phyloP scores from a whole-genome alignment of 2,329 filamentous ascomycete genomes.

The Seiridium unicorne region DNA sequence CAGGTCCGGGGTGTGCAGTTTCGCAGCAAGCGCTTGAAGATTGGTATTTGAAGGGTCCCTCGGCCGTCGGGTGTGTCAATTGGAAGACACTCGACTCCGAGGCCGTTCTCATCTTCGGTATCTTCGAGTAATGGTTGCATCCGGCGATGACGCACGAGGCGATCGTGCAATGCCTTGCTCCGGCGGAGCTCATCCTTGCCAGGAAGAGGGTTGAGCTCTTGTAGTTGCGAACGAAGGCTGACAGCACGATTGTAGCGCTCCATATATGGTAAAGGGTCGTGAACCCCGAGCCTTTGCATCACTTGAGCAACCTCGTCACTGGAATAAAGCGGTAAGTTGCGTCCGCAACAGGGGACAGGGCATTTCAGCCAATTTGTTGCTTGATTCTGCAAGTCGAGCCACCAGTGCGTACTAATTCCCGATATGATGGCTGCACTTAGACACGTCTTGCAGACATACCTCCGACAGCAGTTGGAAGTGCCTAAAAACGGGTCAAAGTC shows the following conservation, averaged over 20 bases:
- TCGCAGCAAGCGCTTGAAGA: slow-evolving; percentile 10
- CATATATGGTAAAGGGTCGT: not conserved
- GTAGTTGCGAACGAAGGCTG: slow-evolving; percentile 6
- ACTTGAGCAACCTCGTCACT: slow-evolving; percentile 3
- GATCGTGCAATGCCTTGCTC: slow-evolving; percentile 10
- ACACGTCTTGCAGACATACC: slow-evolving; percentile 12
- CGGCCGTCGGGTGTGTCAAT: slow-evolving; percentile 8
- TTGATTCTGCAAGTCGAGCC: slow-evolving; percentile 8
- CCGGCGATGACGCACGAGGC: slow-evolving; percentile 7
- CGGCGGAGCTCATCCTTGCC: slow-evolving; percentile 7
- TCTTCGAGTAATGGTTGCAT: slow-evolving; percentile 9
- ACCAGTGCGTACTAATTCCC: slow-evolving; percentile 9
- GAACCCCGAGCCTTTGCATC: slow-evolving; percentile 5
- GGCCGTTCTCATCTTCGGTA: not conserved
- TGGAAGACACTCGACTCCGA: not conserved
- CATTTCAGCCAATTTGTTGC: slow-evolving; percentile 11
- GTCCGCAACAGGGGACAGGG: slow-evolving; percentile 9
- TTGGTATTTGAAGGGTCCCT: slow-evolving; percentile 4
- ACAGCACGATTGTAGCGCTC: slow-evolving; percentile 4
- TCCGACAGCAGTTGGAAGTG: slow-evolving; percentile 9
- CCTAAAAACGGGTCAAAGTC: slow-evolving; percentile 9
- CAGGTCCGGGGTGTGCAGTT: slow-evolving; percentile 3
- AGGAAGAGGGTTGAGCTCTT: slow-evolving; percentile 2
- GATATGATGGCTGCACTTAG: slow-evolving; percentile 9
- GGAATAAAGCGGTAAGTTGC: slow-evolving; percentile 7